Evolutionary conservation across 257 asterid genomes (phyloP).

Genomic region (Cruciata laevipes): DNA sequence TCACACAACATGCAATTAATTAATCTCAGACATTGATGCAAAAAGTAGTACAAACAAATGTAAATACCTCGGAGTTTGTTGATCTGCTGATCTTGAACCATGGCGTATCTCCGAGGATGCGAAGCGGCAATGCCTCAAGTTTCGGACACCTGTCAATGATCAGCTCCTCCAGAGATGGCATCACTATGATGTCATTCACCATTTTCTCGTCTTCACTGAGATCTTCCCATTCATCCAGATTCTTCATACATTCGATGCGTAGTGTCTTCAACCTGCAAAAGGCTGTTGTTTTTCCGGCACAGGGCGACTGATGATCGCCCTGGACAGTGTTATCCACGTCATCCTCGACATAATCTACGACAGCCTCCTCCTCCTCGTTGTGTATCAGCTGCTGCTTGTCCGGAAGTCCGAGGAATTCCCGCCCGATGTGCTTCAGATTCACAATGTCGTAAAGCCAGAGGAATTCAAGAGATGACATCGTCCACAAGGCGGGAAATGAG

Average conservation of each 20-base stretch:
- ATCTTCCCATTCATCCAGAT: constrained; percentile 12
- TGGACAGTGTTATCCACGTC: background rate
- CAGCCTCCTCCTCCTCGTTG: background rate
- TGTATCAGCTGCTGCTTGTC: background rate
- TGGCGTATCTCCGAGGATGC: constrained; percentile 1
- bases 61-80: no score
- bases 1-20: no score
- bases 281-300: background rate
- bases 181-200: background rate
- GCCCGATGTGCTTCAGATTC: background rate
- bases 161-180: constrained; percentile 5
- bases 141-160: background rate
- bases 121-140: background rate
- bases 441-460: background rate
- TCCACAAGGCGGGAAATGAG: constrained; percentile 6
- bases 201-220: background rate
- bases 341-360: background rate
- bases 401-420: background rate
- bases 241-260: background rate
- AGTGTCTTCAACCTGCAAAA: constrained; percentile 1
- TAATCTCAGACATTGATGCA: no score
- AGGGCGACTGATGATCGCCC: background rate
- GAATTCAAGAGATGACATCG: background rate
- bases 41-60: no score
- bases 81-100: constrained; percentile 15